A percentile compares a stretch with the other conserved stretches of the same genome.
These are phyloP conservation scores for Scheffersomyces lignicola DNA, from an alignment of 1,139 yeast genomes.

Conservation along the genomic window DNA sequence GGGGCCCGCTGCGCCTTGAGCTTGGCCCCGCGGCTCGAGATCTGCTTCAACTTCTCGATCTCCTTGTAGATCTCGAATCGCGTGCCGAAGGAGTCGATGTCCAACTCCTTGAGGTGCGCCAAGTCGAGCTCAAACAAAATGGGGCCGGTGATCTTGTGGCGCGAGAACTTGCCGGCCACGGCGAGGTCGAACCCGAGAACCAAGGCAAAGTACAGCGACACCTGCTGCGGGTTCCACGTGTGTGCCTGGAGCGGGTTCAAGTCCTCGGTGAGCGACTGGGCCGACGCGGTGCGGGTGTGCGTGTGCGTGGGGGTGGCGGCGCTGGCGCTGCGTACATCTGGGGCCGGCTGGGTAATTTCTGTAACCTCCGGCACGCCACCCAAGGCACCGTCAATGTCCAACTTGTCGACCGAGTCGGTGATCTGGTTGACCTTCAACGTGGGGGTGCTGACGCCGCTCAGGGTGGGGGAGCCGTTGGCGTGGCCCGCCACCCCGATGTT, in stretches of 20 bases:
- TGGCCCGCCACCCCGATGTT: background rate
- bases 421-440: slow-evolving; percentile 2
- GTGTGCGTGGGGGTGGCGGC: slow-evolving; percentile 3
- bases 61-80: slow-evolving; percentile 89
- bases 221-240: slow-evolving; percentile 87
- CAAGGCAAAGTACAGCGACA: slow-evolving; percentile 67
- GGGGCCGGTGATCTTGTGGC: slow-evolving; percentile 86
- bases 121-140: slow-evolving; percentile 84
- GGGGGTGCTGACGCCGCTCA: background rate
- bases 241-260: slow-evolving; percentile 52
- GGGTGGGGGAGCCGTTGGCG: background rate
- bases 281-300: slow-evolving; percentile 9
- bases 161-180: slow-evolving; percentile 74
- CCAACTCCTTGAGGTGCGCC: slow-evolving; percentile 84
- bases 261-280: slow-evolving; percentile 27
- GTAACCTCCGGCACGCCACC: too few relatives aligned
- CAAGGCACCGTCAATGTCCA: background rate
- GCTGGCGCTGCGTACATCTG: background rate
- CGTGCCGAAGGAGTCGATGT: slow-evolving; percentile 90
- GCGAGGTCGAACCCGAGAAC: slow-evolving; percentile 70
- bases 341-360: too few relatives aligned
- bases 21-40: slow-evolving; percentile 12
- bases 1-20: slow-evolving; percentile 10
- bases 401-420: slow-evolving; percentile 1
- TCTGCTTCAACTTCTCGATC: slow-evolving; percentile 65